Evolutionary conservation across 306 rosid species (phyloP), one percentile per base, ranked within the genome.

Genomic region (Quercus cerris): DNA sequence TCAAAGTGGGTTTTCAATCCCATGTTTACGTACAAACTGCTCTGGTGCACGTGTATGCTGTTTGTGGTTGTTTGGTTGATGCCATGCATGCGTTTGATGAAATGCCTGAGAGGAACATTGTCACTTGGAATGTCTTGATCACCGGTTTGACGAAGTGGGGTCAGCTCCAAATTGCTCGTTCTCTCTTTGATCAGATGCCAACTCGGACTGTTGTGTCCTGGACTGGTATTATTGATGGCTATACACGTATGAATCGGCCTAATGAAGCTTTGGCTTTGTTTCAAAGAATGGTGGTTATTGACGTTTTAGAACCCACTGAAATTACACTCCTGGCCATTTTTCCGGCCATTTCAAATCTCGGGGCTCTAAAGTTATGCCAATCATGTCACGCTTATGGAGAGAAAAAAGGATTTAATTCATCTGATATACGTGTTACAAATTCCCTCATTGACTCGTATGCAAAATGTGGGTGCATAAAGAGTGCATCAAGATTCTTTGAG

Each of bases 111-210:
- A 85, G 86, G 74, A 92, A 58, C 76, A 55, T 56, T 2, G 90
- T 92, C 38, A 87, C 88, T n/a, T 92, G 97, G 92, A 92, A 92
- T 85, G 93, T 89, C 68, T 79, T 86, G 76, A 85, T 92, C 66
- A 74, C 84, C 7, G 90, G 93, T 77, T 87, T 90, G 81, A 30
- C 83, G 6, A 89, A 82, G 80, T 82, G 90, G 86, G 90, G 92
- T 54, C 86, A 92, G 82, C 82, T 92, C 78, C 78, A 76, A 63
- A 75, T 78, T 19, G 92, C 95, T 78, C 56, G 81, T 18, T 87
- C 81, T 17, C 76, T 90, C 9, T 92, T 92, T 83, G 66, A 82
- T 76, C 79, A 28, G 23, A 92, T 92, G 94, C 86, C 90, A 7
- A 56, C 5, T 38, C 84, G 88, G 75, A 90, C 77, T 75, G 91